Conservation (phyloP, 2,329 filamentous ascomycete species). For the Xylariaceae sp. region DNA sequence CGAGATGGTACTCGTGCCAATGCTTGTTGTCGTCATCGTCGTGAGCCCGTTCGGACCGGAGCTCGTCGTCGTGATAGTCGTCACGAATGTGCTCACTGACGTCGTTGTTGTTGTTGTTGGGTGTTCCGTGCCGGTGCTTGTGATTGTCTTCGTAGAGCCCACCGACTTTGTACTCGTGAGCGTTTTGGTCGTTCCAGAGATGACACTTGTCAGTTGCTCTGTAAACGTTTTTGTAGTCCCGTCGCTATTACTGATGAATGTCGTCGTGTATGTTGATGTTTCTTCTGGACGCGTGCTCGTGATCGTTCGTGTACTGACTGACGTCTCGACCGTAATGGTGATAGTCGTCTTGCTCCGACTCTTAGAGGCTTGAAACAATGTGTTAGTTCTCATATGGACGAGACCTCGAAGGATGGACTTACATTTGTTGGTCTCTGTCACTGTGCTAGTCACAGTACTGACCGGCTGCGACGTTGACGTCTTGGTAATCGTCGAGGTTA, state of each 20-base stretch:
- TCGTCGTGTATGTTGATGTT: not conserved
- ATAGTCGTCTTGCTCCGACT: constrained; percentile 3
- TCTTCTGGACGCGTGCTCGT: not conserved
- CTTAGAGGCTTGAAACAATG: not conserved
- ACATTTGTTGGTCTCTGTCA: constrained; percentile 1
- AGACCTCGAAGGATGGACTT: not conserved
- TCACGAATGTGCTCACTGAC: not conserved
- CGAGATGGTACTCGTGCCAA: not conserved
- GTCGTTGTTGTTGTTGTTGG: not conserved
- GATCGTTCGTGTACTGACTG: not conserved
- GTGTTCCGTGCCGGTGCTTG: not conserved
- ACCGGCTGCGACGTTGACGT: too few relatives aligned
- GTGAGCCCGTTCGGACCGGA: not conserved
- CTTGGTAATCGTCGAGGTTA: too few relatives aligned
- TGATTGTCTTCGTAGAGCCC: not conserved
- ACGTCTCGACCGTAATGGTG: not conserved
- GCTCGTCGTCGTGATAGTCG: not conserved
- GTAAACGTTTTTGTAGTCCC: not conserved
- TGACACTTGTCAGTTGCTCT: not conserved
- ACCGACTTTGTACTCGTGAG: not conserved
- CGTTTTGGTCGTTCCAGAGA: not conserved
- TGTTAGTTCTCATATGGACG: not conserved
- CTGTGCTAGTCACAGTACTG: not conserved
- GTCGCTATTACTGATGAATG: not conserved
- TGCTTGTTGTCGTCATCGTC: not conserved